phyloP scores from a whole-genome alignment of 345 rosid genomes.

The Microthlaspi erraticum region DNA sequence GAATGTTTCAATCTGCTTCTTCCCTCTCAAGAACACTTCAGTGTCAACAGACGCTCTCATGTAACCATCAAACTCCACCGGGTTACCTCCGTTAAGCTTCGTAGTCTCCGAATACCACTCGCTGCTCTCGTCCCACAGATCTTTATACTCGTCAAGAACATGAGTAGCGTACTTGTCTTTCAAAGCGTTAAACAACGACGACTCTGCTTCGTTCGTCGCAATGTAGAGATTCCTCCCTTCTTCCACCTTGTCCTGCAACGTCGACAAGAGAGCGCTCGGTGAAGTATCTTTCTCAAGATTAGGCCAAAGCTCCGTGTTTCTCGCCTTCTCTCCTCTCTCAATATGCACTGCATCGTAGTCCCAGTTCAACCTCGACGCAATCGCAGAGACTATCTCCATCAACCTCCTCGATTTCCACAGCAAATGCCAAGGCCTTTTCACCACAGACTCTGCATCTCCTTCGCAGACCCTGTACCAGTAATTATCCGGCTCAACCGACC shows the following conservation, averaged over 20 bases:
- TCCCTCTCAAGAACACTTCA: slow-evolving; percentile 92
- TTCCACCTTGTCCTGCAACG: slow-evolving; percentile 70
- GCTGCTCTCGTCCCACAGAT: slow-evolving; percentile 83
- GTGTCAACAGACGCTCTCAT: slow-evolving; percentile 90
- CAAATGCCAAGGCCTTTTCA: slow-evolving; percentile 88
- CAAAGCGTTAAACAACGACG: slow-evolving; percentile 71
- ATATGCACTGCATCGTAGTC: slow-evolving; percentile 88
- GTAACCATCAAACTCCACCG: slow-evolving; percentile 92
- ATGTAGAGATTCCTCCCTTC: slow-evolving; percentile 81
- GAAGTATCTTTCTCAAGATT: slow-evolving; percentile 78
- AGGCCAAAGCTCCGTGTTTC: slow-evolving; percentile 83
- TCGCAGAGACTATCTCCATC: slow-evolving; percentile 81
- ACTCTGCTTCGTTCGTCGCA: slow-evolving; percentile 79
- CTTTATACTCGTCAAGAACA: slow-evolving; percentile 82
- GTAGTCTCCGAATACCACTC: slow-evolving; percentile 91
- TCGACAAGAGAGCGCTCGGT: slow-evolving; percentile 59
- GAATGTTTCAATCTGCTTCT: slow-evolving; percentile 93
- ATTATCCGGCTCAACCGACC: slow-evolving; percentile 87
- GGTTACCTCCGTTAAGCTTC: slow-evolving; percentile 77
- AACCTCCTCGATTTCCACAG: slow-evolving; percentile 91
- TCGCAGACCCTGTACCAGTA: slow-evolving; percentile 98
- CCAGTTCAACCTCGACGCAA: slow-evolving; percentile 82
- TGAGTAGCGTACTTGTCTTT: slow-evolving; percentile 84
- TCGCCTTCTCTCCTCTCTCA: slow-evolving; percentile 86
- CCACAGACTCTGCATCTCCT: slow-evolving; percentile 78